These are phyloP conservation scores for Dendrobium huoshanense DNA, from an alignment of 106 monocot genomes.

Conservation along the genomic window DNA sequence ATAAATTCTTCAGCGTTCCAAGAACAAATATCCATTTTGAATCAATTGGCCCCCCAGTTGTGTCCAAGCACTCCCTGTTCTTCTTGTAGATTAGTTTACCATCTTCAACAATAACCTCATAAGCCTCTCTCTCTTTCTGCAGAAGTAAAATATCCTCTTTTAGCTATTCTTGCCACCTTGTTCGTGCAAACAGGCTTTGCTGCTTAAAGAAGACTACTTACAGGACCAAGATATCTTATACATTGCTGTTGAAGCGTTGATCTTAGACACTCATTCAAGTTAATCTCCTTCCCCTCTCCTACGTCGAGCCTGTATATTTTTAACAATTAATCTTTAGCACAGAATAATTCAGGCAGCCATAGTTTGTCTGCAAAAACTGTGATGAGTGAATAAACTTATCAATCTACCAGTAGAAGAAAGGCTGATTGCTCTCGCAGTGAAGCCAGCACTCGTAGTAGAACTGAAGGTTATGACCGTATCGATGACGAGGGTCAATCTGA, in stretches of 20 bases:
- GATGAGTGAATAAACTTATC: neutral
- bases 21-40: conserved; percentile 90
- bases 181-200: neutral
- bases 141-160: neutral
- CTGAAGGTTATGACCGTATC: conserved; percentile 68
- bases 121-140: conserved; percentile 20
- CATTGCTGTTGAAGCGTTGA: conserved; percentile 47
- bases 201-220: conserved; percentile 7
- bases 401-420: conserved; percentile 68
- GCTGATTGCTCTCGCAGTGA: conserved; percentile 40
- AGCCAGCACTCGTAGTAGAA: conserved; percentile 64
- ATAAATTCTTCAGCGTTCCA: conserved; percentile 67
- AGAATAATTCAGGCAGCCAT: neutral
- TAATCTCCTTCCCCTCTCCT: conserved; percentile 60
- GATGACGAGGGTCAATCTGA: conserved; percentile 73
- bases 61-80: conserved; percentile 38
- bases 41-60: conserved; percentile 29
- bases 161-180: neutral
- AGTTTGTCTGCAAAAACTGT: too few relatives aligned
- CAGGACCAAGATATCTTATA: conserved; percentile 68
- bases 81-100: conserved; percentile 56
- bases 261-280: conserved; percentile 52
- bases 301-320: conserved; percentile 44
- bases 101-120: conserved; percentile 68
- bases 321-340: neutral